Evolutionary conservation across 176 grass and related monocot genomes (phyloP).

Genomic region (Juncus inflexus): DNA sequence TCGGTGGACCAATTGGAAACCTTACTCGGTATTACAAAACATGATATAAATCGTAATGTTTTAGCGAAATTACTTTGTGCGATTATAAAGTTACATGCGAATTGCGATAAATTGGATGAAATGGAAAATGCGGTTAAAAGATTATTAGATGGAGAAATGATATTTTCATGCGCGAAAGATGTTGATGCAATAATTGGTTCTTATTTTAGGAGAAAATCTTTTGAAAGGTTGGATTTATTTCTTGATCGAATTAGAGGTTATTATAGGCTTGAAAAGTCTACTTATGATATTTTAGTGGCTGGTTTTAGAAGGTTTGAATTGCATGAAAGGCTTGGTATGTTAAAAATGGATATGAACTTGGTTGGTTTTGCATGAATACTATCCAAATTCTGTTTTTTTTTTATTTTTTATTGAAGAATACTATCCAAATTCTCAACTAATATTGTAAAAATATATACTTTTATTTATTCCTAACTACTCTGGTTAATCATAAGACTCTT

Average conservation of each 20-base stretch:
- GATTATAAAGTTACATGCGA: constrained; percentile 45
- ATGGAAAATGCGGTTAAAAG: constrained; percentile 37
- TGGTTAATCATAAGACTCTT: no score
- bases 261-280: constrained; percentile 40
- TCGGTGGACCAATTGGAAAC: constrained; percentile 37
- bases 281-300: constrained; percentile 53
- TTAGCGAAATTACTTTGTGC: constrained; percentile 35
- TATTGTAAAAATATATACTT: no score
- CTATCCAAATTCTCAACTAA: no score
- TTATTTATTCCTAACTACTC: no score
- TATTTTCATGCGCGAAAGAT: constrained; percentile 35
- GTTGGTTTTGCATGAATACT: constrained; percentile 36
- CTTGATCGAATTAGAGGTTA: constrained; percentile 33
- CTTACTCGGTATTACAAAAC: constrained; percentile 30
- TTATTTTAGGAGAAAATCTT: constrained; percentile 44
- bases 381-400: neutral
- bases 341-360: constrained; percentile 34
- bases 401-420: neutral
- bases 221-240: constrained; percentile 44
- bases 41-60: constrained; percentile 9
- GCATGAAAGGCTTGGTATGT: constrained; percentile 30
- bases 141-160: constrained; percentile 38
- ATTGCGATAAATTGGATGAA: constrained; percentile 31
- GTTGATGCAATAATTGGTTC: constrained; percentile 41
- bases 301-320: constrained; percentile 48